Evolutionary conservation across 129 eudicot genomes (phyloP).

Genomic region (carrot (Daucus carota)): DH1_v3.0 NC_030383.2:8802501-8803000

Average conservation of each 20-base stretch:
- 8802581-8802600: neutral
- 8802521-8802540: neutral
- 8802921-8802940: slow-evolving; percentile 28
- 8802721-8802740: neutral
- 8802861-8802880: slow-evolving; percentile 8
- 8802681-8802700: neutral
- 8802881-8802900: slow-evolving; percentile 35
- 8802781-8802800: neutral
- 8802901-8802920: slow-evolving; percentile 26
- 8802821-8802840: neutral
- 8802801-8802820: neutral
- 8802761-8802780: neutral
- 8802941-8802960: slow-evolving; percentile 38
- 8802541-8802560: neutral
- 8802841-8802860: slow-evolving; percentile 1
- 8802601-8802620: neutral
- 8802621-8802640: neutral
- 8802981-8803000: neutral
- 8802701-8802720: neutral
- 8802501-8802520: neutral
- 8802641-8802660: too few relatives aligned
- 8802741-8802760: neutral
- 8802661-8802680: neutral
- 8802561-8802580: neutral
- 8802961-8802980: neutral